Percentiles rank a stretch among this genome's conserved stretches.
Evolutionary conservation across 208 protist species (phyloP).

Genomic region (Herpetomonas muscarum): DNA sequence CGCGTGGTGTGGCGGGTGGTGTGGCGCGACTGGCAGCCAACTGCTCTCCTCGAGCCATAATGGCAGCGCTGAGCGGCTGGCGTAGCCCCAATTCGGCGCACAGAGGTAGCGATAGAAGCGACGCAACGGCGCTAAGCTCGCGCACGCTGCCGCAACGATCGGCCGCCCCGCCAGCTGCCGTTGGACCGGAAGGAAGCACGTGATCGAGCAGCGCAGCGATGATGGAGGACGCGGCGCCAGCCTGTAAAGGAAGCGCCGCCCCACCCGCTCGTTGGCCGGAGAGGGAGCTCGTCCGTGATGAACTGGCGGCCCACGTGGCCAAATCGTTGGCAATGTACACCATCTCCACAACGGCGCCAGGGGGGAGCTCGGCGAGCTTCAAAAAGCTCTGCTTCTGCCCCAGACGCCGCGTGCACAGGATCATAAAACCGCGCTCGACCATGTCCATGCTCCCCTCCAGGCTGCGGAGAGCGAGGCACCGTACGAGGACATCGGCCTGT

Average conservation of each 20-base stretch:
- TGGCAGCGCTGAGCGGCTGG: conserved; percentile 17
- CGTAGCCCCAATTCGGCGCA: conserved; percentile 21
- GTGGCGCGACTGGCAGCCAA: background rate
- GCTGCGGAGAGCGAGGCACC: conserved; percentile 33
- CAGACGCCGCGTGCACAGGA: conserved; percentile 59
- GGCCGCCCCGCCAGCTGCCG: background rate
- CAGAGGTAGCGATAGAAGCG: conserved; percentile 26
- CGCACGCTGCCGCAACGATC: conserved; percentile 11
- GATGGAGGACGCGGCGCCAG: conserved; percentile 22
- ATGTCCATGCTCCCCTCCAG: conserved; percentile 9
- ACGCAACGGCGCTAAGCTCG: conserved; percentile 41
- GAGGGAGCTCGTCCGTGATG: conserved; percentile 7
- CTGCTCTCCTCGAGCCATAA: conserved; percentile 6
- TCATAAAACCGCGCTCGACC: conserved; percentile 51
- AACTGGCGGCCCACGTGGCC: background rate
- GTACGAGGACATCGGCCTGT: conserved; percentile 31
- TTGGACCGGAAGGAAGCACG: conserved; percentile 11
- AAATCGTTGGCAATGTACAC: conserved; percentile 6
- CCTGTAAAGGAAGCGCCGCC: background rate
- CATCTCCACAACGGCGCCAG: conserved; percentile 4
- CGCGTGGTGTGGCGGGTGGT: conserved; percentile 12
- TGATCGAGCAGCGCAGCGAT: conserved; percentile 33
- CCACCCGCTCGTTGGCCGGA: background rate
- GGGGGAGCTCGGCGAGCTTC: conserved; percentile 15
- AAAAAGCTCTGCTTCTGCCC: conserved; percentile 33